phyloP scores from a whole-genome alignment of 1,139 yeast genomes.

The Sugiyamaella paludigena region DNA sequence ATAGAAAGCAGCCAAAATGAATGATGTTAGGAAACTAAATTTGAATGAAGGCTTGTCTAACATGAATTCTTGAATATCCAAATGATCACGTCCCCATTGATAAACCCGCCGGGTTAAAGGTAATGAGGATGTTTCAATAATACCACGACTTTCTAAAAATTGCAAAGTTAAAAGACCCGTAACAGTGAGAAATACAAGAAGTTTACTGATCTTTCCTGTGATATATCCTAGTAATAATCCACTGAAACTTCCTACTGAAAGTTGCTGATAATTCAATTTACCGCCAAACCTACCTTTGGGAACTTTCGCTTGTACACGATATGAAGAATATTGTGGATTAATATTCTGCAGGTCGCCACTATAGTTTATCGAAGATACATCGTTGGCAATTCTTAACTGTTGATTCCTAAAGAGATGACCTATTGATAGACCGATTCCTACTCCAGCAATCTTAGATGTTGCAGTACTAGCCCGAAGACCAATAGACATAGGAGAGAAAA shows the following conservation, averaged over 20 bases:
- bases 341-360: not conserved
- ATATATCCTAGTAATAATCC: slow-evolving; percentile 64
- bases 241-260: slow-evolving; percentile 64
- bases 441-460: slow-evolving; percentile 4
- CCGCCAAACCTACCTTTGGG: slow-evolving; percentile 38
- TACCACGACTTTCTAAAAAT: slow-evolving; percentile 58
- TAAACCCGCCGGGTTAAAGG: slow-evolving; percentile 45
- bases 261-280: slow-evolving; percentile 57
- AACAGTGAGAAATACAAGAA: slow-evolving; percentile 53
- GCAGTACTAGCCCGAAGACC: slow-evolving; percentile 7
- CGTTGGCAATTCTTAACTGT: slow-evolving; percentile 9
- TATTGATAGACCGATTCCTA: slow-evolving; percentile 10
- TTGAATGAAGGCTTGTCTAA: slow-evolving; percentile 67
- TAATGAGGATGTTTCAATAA: slow-evolving; percentile 48
- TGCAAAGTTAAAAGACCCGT: slow-evolving; percentile 52
- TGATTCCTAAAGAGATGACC: slow-evolving; percentile 3
- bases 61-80: slow-evolving; percentile 53
- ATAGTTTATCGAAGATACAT: slow-evolving; percentile 3
- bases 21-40: slow-evolving; percentile 55
- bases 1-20: slow-evolving; percentile 63
- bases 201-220: slow-evolving; percentile 62
- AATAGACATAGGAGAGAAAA: slow-evolving; percentile 9
- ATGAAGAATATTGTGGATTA: not conserved
- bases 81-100: slow-evolving; percentile 46
- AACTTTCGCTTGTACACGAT: not conserved